Evolutionary conservation across 495 filamentous ascomycete species (phyloP).

Genomic region (Tirmania nivea): DNA sequence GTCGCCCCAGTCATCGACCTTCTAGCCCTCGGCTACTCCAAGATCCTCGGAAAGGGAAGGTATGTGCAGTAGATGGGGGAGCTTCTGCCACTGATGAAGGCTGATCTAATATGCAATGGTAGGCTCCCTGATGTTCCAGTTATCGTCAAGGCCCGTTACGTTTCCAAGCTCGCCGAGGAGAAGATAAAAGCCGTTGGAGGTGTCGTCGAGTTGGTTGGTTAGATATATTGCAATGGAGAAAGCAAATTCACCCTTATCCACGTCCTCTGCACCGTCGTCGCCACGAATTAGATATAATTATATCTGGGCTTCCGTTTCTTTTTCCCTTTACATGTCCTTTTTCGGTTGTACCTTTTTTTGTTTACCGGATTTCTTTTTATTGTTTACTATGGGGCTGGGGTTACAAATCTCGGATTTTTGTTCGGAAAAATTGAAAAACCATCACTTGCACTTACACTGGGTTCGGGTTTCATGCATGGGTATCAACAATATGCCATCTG

Average conservation of each 20-base stretch:
- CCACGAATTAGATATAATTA: background rate
- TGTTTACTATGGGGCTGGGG: too few relatives aligned
- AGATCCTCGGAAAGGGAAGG: constrained; percentile 73
- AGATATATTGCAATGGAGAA: constrained; percentile 20
- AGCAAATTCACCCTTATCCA: background rate
- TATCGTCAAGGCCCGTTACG: constrained; percentile 70
- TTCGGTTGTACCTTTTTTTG: too few relatives aligned
- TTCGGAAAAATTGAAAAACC: too few relatives aligned
- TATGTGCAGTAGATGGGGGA: background rate
- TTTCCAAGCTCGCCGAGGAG: constrained; percentile 71
- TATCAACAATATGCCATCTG: too few relatives aligned
- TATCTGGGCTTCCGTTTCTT: too few relatives aligned
- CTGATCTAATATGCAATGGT: background rate
- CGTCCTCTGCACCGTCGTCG: background rate
- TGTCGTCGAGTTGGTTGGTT: constrained; percentile 78
- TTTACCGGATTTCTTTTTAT: too few relatives aligned
- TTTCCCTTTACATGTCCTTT: too few relatives aligned
- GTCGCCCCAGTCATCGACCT: constrained; percentile 84
- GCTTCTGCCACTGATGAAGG: background rate
- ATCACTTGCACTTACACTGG: too few relatives aligned
- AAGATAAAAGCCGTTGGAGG: constrained; percentile 92
- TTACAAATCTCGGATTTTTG: too few relatives aligned
- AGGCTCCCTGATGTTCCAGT: constrained; percentile 64
- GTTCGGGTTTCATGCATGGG: too few relatives aligned
- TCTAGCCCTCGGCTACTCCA: constrained; percentile 73